phyloP scores from a whole-genome alignment of 345 rosid species.

The Heritiera littoralis region DNA sequence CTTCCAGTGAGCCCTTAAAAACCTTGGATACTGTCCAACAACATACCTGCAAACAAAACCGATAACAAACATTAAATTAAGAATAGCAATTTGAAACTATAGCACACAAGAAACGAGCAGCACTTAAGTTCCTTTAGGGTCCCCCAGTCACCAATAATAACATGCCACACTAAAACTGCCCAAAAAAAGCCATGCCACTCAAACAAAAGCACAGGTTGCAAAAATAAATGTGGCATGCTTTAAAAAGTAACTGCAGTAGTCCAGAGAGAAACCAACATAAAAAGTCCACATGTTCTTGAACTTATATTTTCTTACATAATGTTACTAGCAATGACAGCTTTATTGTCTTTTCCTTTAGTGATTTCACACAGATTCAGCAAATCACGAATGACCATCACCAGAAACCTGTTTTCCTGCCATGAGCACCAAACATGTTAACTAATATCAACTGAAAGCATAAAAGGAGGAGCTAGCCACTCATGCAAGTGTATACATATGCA shows the following conservation, averaged over 20 bases:
- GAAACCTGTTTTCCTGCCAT: conserved; percentile 94
- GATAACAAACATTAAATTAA: conserved; percentile 16
- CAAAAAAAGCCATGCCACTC: not conserved
- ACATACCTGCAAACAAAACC: conserved; percentile 75
- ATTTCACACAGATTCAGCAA: conserved; percentile 94
- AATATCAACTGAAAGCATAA: not conserved
- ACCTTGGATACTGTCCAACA: conserved; percentile 99
- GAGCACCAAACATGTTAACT: not conserved
- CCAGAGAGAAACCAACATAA: not conserved
- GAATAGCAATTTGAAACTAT: not conserved
- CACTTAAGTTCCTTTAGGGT: not conserved
- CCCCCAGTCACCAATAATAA: not conserved
- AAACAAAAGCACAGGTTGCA: not conserved
- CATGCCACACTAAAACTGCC: not conserved
- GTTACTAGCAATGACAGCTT: conserved; percentile 98
- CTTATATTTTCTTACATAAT: conserved; percentile 73
- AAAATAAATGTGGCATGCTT: not conserved
- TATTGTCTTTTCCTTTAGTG: conserved; percentile 96
- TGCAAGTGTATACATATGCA: not conserved
- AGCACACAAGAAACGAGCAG: not conserved
- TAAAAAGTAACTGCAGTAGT: not conserved
- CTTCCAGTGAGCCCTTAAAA: conserved; percentile 99
- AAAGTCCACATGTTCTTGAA: not conserved
- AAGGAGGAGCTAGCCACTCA: not conserved
- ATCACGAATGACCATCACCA: conserved; percentile 98